Base-by-base conservation (phyloP, 108 stramenopile species). In the Halocafeteria seosinensis region DNA sequence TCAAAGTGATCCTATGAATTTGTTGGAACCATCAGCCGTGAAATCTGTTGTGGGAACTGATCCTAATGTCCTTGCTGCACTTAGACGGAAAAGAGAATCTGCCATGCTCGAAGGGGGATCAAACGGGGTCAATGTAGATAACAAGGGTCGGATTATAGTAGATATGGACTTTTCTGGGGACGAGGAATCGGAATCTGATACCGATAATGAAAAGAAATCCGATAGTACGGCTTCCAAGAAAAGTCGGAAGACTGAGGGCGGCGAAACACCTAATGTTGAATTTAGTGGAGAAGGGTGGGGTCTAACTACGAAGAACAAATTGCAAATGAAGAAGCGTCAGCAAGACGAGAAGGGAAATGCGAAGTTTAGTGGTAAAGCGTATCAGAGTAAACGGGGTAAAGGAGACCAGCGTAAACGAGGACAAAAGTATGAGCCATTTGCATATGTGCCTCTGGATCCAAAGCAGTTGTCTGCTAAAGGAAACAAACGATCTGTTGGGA, bases 381-480 rank as follows among this genome's bases (percentile, higher is more conserved):
- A 35, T 35, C 27, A 21, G 12, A 24, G 17, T 35, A 59, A 59
- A n/a, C 13, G 5, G n/a, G 57, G 11, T 12, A 30, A 30, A 35
- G 57, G 57, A 21, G 57, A 59, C n/a, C 34, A 17, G 27, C 17
- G 2, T 11, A 33, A 35, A 12, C 34, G 36, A 35, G 57, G 57
- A 17, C n/a, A 8, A 2, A 59, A 6, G 13, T 3, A 35, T 3
- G 57, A 59, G 21, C 57, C 57, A 11, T 59, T 27, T n/a, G 57
- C 57, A 12, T 59, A 59, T n/a, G 57, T 59, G 5, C 17, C 57
- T 17, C n/a, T 59, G 53, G 53, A 55, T 11, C 53, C 53, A 28
- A 5, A 31, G 53, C 30, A 28, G 9, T 5, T 55, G 9, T 9
- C 9, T 5, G 53, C 30, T 9, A 5, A 11, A 8, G 53, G 53